Percentiles rank a stretch among this genome's conserved stretches.
These are phyloP conservation scores for Urtica urens DNA, from an alignment of 306 rosid genomes.

Conservation along the genomic window DNA sequence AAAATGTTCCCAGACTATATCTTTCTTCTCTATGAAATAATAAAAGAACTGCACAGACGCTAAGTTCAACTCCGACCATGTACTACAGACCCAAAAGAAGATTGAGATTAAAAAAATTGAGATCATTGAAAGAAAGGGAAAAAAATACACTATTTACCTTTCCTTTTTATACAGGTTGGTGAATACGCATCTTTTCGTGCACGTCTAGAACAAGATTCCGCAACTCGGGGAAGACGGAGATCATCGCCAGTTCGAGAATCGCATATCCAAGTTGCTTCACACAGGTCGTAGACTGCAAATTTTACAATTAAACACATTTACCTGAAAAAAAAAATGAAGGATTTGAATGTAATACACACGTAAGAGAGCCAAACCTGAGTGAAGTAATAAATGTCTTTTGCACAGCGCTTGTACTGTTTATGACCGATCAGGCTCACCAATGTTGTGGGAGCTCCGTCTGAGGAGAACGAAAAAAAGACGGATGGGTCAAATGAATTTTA, in stretches of 20 bases:
- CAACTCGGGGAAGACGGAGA: slow-evolving; percentile 84
- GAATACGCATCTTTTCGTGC: slow-evolving; percentile 32
- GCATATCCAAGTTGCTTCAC: slow-evolving; percentile 81
- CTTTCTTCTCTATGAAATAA: slow-evolving; percentile 2
- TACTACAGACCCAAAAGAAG: too few species aligned
- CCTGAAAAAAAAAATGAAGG: too few species aligned
- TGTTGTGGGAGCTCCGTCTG: slow-evolving; percentile 90
- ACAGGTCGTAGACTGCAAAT: slow-evolving; percentile 61
- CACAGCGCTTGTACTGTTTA: slow-evolving; percentile 81
- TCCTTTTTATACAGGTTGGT: slow-evolving; percentile 42
- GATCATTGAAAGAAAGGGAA: slow-evolving; percentile 1
- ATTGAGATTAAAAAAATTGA: too few species aligned
- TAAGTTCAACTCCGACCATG: too few species aligned
- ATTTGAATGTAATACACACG: too few species aligned
- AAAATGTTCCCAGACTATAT: background rate
- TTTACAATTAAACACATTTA: background rate
- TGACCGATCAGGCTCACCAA: slow-evolving; percentile 82
- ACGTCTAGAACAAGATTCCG: slow-evolving; percentile 46
- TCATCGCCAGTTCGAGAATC: slow-evolving; percentile 53
- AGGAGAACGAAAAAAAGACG: background rate
- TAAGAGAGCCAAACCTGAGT: slow-evolving; percentile 65
- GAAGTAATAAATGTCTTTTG: slow-evolving; percentile 79
- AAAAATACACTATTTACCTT: background rate
- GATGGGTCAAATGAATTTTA: background rate
- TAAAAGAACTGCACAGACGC: too few species aligned